Base-by-base conservation (phyloP, 305 asterid species). In the Lippia alba region DNA sequence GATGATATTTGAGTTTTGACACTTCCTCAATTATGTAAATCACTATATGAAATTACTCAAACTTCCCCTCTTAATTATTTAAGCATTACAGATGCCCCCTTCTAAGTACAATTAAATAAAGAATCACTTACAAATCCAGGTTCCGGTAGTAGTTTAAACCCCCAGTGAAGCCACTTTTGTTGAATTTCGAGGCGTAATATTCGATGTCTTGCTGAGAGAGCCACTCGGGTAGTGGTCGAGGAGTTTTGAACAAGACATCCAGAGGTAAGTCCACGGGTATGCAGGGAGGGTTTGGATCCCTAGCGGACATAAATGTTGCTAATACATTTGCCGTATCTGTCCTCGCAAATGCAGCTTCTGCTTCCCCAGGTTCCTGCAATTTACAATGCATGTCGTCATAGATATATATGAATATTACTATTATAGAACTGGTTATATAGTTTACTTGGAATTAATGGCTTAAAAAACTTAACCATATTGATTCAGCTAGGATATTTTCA, bases 141-240 rank as follows among this genome's bases (percentile, higher is more conserved):
- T 75, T 71, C 34, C 80, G 67, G 30, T 75, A 75, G 67, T 75
- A 75, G 76, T 75, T 75, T 48, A 75, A 44, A 44, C 75, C 72
- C 12, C 80, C 80, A 1, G 72, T 75, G 60, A 75, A 75, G 50
- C 75, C 72, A 17, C 61, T 12, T 66, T 64, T 69, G 8, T 64
- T 33, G 56, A 75, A 75, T 17, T 69, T 75, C 41, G 63, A 17
- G 19, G 76, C 72, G 15, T 69, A 69, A 50, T 75, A 75, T n/a
- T 64, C 44, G 18, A 69, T 16, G 41, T 76, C 76, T 24, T 64
- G 69, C 18, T 69, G 50, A 4, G 72, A 41, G 44, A 76, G 71
- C 76, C 80, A 76, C 8, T 75, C 19, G 34, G 80, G 76, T 11
- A 64, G 36, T 5, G 60, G 14, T 0, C 12, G 34, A 4, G 75